Evolutionary conservation across 805 yeast species (phyloP), one percentile per base, ranked within the genome.

Genomic region (Wickerhamiella australiensis): DNA sequence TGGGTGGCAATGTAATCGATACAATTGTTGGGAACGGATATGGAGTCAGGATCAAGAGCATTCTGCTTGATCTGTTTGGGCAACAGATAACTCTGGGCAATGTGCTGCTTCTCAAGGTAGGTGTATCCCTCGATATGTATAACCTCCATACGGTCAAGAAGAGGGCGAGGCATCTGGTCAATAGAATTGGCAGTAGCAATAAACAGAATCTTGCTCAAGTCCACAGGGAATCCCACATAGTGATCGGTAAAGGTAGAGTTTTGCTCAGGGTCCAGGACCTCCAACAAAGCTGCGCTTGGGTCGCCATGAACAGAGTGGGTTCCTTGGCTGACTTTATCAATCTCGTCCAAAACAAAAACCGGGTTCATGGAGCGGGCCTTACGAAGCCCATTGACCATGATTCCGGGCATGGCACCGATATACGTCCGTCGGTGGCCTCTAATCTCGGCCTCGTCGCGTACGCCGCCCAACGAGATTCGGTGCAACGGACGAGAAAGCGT

Each of bases 361-460:
- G 95, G 95, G 57, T 84, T 84, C 82, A 82, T 80, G 1, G 80
- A 71, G 13, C 84, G 77, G 0, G 85, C 77, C 57, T 81, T 82
- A 44, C 94, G 73, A 37, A 86, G 65, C 0, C 88, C 85, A 65
- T 81, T 88, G 26, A 84, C 74, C 23, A 86, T 68, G 42, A 82
- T 68, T 7, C 96, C 96, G 0, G 95, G 94, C 84, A 85, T 81
- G 1, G 95, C 85, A 5, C 95, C 95, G 35, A 86, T 88, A 62
- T 86, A 86, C 0, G 95, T 86, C 59, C 95, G 73, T 63, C 95
- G 71, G 63, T 86, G 96, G 1, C 95, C 96, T 54, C 94, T 73
- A 50, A 86, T 80, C 57, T 86, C 95, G 2, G 92, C 82, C 65
- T 85, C 94, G 60, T 86, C 94, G 54, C 82, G 79, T 41, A 86